A percentile compares a stretch with the other conserved stretches of the same genome.
These are phyloP conservation scores for Vitis hybrid DNA, from an alignment of 177 flowering plant species.

Conservation along the genomic window DNA sequence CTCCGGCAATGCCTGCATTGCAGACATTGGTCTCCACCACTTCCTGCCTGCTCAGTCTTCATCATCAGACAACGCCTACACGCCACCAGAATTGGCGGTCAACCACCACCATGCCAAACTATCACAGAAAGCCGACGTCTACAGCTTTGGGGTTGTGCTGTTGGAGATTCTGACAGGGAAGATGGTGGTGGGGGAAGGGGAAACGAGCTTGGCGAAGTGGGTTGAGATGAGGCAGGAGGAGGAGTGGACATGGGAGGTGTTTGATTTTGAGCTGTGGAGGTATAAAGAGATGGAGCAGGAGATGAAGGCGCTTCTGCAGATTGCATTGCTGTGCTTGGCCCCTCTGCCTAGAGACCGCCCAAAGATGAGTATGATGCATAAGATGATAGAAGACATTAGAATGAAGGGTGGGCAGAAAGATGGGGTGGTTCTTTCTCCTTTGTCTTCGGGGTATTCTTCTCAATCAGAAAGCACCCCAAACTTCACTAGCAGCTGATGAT, in stretches of 20 bases:
- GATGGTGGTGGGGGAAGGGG: slow-evolving; percentile 23
- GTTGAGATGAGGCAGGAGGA: slow-evolving; percentile 26
- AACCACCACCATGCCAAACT: slow-evolving; percentile 2
- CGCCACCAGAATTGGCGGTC: slow-evolving; percentile 24
- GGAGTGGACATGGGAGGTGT: slow-evolving; percentile 36
- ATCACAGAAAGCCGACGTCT: slow-evolving; percentile 35
- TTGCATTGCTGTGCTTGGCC: slow-evolving; percentile 45
- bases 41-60: slow-evolving; percentile 15
- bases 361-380: slow-evolving; percentile 35
- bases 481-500: slow-evolving; percentile 14
- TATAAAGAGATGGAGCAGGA: slow-evolving; percentile 44
- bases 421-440: slow-evolving; percentile 13
- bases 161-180: slow-evolving; percentile 50
- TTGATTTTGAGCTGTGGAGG: slow-evolving; percentile 47
- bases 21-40: slow-evolving; percentile 39
- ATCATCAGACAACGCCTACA: slow-evolving; percentile 22
- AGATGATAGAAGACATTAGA: slow-evolving; percentile 50
- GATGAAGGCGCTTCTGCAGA: slow-evolving; percentile 44
- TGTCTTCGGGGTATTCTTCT: slow-evolving; percentile 28
- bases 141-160: slow-evolving; percentile 42
- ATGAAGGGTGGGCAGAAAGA: slow-evolving; percentile 15
- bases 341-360: slow-evolving; percentile 41
- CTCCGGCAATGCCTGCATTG: slow-evolving; percentile 31
- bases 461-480: slow-evolving; percentile 21
- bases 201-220: slow-evolving; percentile 34